Percentiles rank a stretch among this genome's conserved stretches.
Evolutionary conservation across 495 filamentous ascomycete genomes (phyloP).

Genomic region (Penicillium dipodomyicola): DNA sequence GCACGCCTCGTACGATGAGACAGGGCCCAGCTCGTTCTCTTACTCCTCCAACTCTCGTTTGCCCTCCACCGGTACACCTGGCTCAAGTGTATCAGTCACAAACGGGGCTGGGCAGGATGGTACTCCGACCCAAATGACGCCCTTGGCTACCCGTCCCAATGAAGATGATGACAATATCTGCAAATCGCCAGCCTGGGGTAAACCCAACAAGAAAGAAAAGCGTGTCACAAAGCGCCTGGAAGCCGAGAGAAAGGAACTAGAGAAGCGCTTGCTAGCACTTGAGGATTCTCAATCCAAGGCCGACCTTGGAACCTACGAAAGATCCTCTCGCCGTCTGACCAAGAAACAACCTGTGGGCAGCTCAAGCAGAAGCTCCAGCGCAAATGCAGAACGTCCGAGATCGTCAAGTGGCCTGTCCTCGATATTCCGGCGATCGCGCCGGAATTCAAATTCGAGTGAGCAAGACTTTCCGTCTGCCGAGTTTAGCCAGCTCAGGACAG

Average conservation of each 20-base stretch:
- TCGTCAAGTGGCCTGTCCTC: constrained; percentile 32
- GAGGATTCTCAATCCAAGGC: constrained; percentile 30
- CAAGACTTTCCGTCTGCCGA: constrained; percentile 11
- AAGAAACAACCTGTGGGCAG: constrained; percentile 38
- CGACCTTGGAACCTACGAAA: constrained; percentile 22
- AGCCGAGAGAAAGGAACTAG: constrained; percentile 39
- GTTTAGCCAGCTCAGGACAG: constrained; percentile 2
- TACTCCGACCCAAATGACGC: constrained; percentile 6
- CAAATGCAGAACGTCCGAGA: constrained; percentile 27
- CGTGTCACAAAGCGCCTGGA: constrained; percentile 40
- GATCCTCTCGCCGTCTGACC: constrained; percentile 34
- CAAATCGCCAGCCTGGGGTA: constrained; percentile 24
- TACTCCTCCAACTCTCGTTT: constrained; percentile 22
- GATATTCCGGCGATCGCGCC: constrained; percentile 36
- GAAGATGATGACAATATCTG: constrained; percentile 12
- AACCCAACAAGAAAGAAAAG: constrained; percentile 25
- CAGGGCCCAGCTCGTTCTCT: constrained; percentile 18
- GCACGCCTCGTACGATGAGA: constrained; percentile 16
- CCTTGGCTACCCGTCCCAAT: neutral
- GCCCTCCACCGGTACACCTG: constrained; percentile 20
- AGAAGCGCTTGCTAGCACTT: constrained; percentile 34
- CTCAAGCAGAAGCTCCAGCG: constrained; percentile 37
- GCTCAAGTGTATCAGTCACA: constrained; percentile 22
- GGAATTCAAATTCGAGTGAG: constrained; percentile 29
- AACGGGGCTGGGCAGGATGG: constrained; percentile 14